These are phyloP conservation scores for Geosmithia putterillii DNA, from an alignment of 2,329 filamentous ascomycete genomes.

Conservation along the genomic window DNA sequence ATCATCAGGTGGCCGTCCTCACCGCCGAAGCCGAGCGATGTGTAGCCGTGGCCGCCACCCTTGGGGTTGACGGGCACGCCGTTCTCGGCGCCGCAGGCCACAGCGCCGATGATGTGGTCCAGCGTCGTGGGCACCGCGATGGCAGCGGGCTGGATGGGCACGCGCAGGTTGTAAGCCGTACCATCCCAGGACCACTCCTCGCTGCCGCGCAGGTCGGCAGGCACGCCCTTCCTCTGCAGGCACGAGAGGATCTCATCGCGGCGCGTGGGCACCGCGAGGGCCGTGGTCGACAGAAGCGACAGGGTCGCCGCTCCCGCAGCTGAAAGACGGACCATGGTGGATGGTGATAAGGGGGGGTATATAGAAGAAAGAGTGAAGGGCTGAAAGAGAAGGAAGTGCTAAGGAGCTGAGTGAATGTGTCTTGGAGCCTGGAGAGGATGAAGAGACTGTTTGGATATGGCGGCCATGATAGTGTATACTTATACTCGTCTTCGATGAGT, in stretches of 20 bases:
- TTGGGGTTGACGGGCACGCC: constrained; percentile 35
- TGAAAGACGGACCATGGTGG: neutral
- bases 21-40: constrained; percentile 31
- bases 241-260: constrained; percentile 10
- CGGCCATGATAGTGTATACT: too few species aligned
- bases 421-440: too few species aligned
- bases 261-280: neutral
- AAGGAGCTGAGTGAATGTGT: too few species aligned
- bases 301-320: neutral
- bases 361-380: too few species aligned
- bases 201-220: constrained; percentile 8
- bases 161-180: constrained; percentile 18
- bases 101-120: constrained; percentile 27
- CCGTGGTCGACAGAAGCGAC: neutral
- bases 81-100: constrained; percentile 28
- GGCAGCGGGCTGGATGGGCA: constrained; percentile 15
- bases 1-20: constrained; percentile 26
- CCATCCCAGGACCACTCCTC: constrained; percentile 18
- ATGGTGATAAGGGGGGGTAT: too few species aligned
- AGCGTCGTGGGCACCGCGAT: constrained; percentile 17
- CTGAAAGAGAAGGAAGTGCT: too few species aligned
- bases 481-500: too few species aligned
- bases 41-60: constrained; percentile 41
- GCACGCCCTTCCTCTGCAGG: constrained; percentile 10
- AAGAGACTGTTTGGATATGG: too few species aligned